Conservation (phyloP, 192 early-diverging fungal species). For the Coemansia sp. region DNA sequence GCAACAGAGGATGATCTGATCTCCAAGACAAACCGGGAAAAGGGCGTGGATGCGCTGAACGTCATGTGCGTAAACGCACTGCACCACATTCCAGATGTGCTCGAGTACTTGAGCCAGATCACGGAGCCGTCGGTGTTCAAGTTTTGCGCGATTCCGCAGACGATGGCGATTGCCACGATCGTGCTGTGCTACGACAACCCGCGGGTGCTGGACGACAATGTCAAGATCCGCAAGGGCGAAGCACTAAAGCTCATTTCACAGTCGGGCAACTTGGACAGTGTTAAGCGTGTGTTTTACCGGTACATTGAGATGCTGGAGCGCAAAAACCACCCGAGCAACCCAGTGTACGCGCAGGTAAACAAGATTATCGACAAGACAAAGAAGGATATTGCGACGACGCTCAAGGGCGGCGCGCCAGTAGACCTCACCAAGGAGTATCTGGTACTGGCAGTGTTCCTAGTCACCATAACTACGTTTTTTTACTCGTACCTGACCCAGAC, state of each 20-base stretch:
- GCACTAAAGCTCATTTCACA: slow-evolving; percentile 69
- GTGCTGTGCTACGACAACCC: slow-evolving; percentile 84
- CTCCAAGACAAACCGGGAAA: slow-evolving; percentile 65
- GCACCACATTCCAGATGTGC: slow-evolving; percentile 77
- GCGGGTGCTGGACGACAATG: slow-evolving; percentile 70
- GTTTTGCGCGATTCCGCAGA: slow-evolving; percentile 99
- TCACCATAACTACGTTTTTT: slow-evolving; percentile 25
- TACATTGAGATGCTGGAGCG: slow-evolving; percentile 63
- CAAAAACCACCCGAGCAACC: slow-evolving; percentile 63
- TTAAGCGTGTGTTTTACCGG: slow-evolving; percentile 64
- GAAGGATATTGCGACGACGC: slow-evolving; percentile 37
- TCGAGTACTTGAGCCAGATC: slow-evolving; percentile 81
- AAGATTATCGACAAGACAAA: slow-evolving; percentile 55
- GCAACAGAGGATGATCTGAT: slow-evolving; percentile 69
- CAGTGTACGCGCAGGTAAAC: slow-evolving; percentile 64
- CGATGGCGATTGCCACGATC: slow-evolving; percentile 96
- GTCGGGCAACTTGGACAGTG: slow-evolving; percentile 57
- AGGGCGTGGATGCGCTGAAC: slow-evolving; percentile 80
- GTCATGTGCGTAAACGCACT: slow-evolving; percentile 86
- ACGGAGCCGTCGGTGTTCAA: slow-evolving; percentile 80
- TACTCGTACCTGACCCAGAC: slow-evolving; percentile 24
- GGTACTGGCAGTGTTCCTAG: slow-evolving; percentile 30
- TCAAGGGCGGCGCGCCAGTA: slow-evolving; percentile 49
- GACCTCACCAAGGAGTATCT: slow-evolving; percentile 48
- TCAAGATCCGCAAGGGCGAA: slow-evolving; percentile 93